These are phyloP conservation scores for Populus deltoides DNA, from an alignment of 345 rosid species.

Conservation along the genomic window DNA sequence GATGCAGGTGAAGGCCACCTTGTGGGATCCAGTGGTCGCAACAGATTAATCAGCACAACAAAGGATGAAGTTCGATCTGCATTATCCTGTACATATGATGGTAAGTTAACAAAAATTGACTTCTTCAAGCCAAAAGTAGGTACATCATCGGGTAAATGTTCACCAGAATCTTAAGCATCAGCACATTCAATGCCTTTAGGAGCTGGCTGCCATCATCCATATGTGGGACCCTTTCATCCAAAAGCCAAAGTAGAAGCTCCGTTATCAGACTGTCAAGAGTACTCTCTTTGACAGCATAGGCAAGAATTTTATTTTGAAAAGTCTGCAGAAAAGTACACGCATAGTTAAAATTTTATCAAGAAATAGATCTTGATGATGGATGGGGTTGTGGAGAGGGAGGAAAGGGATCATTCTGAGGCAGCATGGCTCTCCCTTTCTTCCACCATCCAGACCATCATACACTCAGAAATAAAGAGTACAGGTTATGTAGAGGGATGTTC, in stretches of 20 bases:
- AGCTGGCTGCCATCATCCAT: slow-evolving; percentile 99
- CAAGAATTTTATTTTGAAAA: slow-evolving; percentile 89
- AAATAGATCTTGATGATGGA: background rate
- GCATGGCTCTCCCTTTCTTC: too few relatives aligned
- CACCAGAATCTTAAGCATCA: slow-evolving; percentile 99
- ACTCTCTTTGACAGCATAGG: slow-evolving; percentile 85
- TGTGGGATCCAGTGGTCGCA: slow-evolving; percentile 86
- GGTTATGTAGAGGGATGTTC: background rate
- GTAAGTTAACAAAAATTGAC: slow-evolving; percentile 4
- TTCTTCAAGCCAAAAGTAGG: background rate
- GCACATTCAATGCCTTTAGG: slow-evolving; percentile 89
- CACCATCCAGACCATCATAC: too few relatives aligned
- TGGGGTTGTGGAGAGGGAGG: background rate
- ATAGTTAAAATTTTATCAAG: background rate
- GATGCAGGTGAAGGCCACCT: slow-evolving; percentile 94
- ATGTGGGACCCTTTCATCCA: slow-evolving; percentile 98
- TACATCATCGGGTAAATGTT: slow-evolving; percentile 9
- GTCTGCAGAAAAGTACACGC: slow-evolving; percentile 53
- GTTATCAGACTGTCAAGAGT: slow-evolving; percentile 94
- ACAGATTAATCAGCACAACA: slow-evolving; percentile 86
- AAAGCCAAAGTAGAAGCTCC: slow-evolving; percentile 95
- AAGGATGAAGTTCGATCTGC: slow-evolving; percentile 96
- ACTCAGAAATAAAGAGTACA: background rate
- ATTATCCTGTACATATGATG: slow-evolving; percentile 67
- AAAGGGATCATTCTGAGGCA: too few relatives aligned